A percentile compares a stretch with the other conserved stretches of the same genome.
Conservation (phyloP, 306 rosid species). For the Cucumis sativus region DNA sequence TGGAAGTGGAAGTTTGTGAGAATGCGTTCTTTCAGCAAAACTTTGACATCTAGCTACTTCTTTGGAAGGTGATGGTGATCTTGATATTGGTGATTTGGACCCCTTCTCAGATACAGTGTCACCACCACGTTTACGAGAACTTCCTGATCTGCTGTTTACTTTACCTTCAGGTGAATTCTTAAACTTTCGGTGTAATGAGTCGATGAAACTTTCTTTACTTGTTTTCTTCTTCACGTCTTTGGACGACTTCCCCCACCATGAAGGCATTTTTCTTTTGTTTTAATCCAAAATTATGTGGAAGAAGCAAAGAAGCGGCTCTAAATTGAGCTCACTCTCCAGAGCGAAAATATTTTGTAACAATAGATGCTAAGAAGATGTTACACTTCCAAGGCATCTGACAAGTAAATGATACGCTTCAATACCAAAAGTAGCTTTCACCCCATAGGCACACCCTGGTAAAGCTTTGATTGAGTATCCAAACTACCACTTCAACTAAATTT, state of each 20-base stretch:
- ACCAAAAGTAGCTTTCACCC: slow-evolving; percentile 20
- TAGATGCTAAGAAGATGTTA: slow-evolving; percentile 6
- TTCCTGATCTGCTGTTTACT: slow-evolving; percentile 48
- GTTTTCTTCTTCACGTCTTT: slow-evolving; percentile 83
- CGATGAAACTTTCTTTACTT: slow-evolving; percentile 69
- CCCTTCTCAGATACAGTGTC: slow-evolving; percentile 85
- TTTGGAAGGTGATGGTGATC: slow-evolving; percentile 91
- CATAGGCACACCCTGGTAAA: slow-evolving; percentile 13
- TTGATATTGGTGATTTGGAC: slow-evolving; percentile 57
- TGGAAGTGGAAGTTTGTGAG: slow-evolving; percentile 97
- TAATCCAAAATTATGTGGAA: not conserved
- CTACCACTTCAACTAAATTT: slow-evolving; percentile 14
- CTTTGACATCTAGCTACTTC: slow-evolving; percentile 84
- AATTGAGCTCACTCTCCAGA: slow-evolving; percentile 1
- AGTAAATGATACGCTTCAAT: slow-evolving; percentile 9
- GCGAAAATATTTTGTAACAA: not conserved
- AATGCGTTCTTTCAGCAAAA: slow-evolving; percentile 70
- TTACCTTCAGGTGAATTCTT: slow-evolving; percentile 65
- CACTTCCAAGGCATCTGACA: slow-evolving; percentile 6
- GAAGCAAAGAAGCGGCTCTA: not conserved
- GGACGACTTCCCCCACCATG: slow-evolving; percentile 92
- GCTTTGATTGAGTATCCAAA: not conserved
- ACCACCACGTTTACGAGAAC: slow-evolving; percentile 43
- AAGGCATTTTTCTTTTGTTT: slow-evolving; percentile 44
- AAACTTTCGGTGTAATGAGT: slow-evolving; percentile 57